These are phyloP conservation scores for Spiraea crenata DNA, from an alignment of 331 rosid species.

Conservation along the genomic window DNA sequence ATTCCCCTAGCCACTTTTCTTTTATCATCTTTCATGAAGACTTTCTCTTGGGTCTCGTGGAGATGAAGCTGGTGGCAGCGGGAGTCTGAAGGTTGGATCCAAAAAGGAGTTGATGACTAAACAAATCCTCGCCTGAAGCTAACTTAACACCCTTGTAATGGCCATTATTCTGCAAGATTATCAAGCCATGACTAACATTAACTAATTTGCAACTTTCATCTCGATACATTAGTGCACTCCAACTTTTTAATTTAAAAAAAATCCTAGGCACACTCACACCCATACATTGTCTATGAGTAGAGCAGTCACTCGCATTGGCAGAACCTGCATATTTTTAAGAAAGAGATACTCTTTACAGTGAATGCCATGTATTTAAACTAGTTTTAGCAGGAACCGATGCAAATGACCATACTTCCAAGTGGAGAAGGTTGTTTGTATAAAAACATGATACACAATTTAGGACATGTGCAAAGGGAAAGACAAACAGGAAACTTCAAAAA, in stretches of 20 bases:
- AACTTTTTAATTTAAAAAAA: slow-evolving; percentile 8
- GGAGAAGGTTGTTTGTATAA: neutral
- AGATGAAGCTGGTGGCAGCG: slow-evolving; percentile 33
- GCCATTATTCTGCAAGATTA: slow-evolving; percentile 47
- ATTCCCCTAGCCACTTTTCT: slow-evolving; percentile 72
- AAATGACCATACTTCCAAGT: neutral
- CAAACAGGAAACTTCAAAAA: slow-evolving; percentile 4
- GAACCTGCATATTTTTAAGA: slow-evolving; percentile 51
- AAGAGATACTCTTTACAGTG: slow-evolving; percentile 5
- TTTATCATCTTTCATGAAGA: slow-evolving; percentile 41
- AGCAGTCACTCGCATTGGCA: slow-evolving; percentile 69
- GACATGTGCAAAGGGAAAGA: slow-evolving; percentile 17
- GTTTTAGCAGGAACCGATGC: neutral
- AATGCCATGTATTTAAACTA: neutral
- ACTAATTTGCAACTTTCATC: slow-evolving; percentile 17
- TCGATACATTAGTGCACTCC: slow-evolving; percentile 4
- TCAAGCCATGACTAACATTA: slow-evolving; percentile 27
- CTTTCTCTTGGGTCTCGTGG: slow-evolving; percentile 32
- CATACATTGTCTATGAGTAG: slow-evolving; percentile 70
- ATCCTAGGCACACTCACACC: slow-evolving; percentile 12
- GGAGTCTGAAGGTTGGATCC: slow-evolving; percentile 56
- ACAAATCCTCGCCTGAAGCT: slow-evolving; percentile 79
- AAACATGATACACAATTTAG: neutral
- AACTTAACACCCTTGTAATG: slow-evolving; percentile 71
- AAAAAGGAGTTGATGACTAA: slow-evolving; percentile 60